Evolutionary conservation across 768 basidiomycete genomes (phyloP).

Genomic region (Lactarius deliciosus): DNA sequence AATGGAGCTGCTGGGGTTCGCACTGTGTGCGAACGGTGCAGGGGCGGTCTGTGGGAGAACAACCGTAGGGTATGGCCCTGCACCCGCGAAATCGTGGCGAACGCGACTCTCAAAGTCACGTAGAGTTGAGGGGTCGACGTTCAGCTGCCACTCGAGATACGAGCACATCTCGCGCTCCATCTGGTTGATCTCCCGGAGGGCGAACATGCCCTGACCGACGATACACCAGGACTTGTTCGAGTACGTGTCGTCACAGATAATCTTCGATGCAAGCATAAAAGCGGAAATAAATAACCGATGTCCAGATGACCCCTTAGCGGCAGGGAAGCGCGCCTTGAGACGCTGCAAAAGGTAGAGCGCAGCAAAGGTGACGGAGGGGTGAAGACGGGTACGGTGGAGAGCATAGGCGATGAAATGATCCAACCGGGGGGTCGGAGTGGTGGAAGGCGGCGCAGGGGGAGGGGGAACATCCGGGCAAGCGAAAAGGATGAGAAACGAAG

Average conservation of each 20-base stretch:
- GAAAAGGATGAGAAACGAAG: conserved; percentile 84
- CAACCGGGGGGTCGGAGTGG: conserved; percentile 44
- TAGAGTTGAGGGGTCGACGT: conserved; percentile 64
- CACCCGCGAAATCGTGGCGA: conserved; percentile 55
- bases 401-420: conserved; percentile 86
- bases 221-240: conserved; percentile 68
- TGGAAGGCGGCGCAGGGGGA: conserved; percentile 34
- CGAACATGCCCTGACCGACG: conserved; percentile 62
- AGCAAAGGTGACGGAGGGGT: conserved; percentile 56
- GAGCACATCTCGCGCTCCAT: conserved; percentile 95
- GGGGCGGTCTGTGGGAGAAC: conserved; percentile 48
- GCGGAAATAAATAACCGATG: conserved; percentile 90
- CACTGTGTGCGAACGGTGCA: conserved; percentile 29
- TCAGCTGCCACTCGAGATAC: conserved; percentile 92
- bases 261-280: conserved; percentile 88
- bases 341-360: conserved; percentile 74
- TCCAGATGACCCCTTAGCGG: conserved; percentile 85
- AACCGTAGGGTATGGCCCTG: conserved; percentile 62
- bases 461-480: conserved; percentile 83
- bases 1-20: conserved; percentile 29
- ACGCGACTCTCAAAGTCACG: conserved; percentile 61
- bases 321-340: conserved; percentile 88
- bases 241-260: conserved; percentile 66
- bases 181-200: conserved; percentile 88
- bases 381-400: conserved; percentile 72